Evolutionary conservation across 164 flowering plant genomes (phyloP), one percentile per base, ranked within the genome.

Genomic region (Dillenia turbinata): DNA sequence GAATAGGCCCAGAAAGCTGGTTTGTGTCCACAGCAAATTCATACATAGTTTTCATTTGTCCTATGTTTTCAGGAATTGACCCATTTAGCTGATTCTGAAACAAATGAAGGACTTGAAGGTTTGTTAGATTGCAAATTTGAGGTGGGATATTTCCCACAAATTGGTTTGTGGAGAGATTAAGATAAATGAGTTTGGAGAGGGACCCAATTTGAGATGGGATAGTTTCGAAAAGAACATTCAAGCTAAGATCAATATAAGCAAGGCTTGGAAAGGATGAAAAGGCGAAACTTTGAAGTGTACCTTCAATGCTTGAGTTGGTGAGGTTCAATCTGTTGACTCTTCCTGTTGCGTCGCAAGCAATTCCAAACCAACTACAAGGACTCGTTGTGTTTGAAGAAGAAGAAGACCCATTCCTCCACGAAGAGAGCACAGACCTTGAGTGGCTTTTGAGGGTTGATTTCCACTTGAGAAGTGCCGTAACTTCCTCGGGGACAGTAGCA

Each of bases 201-300:
- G 3, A 11, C 33, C 64, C 50, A 17, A 75, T 54, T 47, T 64
- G 13, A 52, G 74, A 16, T 9, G 78, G 75, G 52, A 75, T 66
- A 46, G 14, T 48, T 12, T 74, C 78, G 17, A 1, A 56, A 10
- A 73, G 63, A 1, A 16, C 17, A 24, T 60, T 68, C 17, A 26
- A 11, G 44, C 47, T 57, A 22, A 57, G 49, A 40, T 57, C 47
- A n/a, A 57, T 33, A 33, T 33, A 33, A 33, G 40, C 40, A 33
- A 33, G 40, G 40, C 5, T 33, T 6, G 40, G 40, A 7, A 33
- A 33, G 5, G 40, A 33, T 5, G 40, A 33, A 33, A 33, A 33
- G 5, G 40, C 4, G 40, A 33, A 33, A 33, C 40, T 33, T 33
- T 33, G 40, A 33, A 33, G 40, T 33, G 40, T 33, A 33, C 40